A percentile compares a stretch with the other conserved stretches of the same genome.
Conservation (phyloP, 2,329 filamentous ascomycete species). For the Blastomyces gilchristii region DNA sequence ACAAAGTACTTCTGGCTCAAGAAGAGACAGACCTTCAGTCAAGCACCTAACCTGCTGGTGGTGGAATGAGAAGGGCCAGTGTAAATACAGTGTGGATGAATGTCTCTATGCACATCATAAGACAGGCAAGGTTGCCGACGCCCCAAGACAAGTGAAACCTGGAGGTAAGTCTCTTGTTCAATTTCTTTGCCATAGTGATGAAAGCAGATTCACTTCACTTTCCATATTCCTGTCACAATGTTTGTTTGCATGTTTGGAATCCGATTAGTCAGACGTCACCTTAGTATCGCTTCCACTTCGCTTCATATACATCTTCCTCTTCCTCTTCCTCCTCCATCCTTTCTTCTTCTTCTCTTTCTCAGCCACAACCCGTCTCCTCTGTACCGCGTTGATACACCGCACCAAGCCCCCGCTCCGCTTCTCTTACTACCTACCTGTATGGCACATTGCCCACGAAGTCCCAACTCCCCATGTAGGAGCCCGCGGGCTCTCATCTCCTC, state of each 20-base stretch:
- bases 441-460: not conserved
- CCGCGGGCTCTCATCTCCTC: not conserved
- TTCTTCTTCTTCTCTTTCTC: too few relatives aligned
- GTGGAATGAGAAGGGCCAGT: constrained; percentile 19
- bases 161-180: constrained; percentile 12
- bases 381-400: not conserved
- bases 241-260: not conserved
- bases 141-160: constrained; percentile 13
- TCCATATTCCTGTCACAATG: not conserved
- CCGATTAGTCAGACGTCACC: not conserved
- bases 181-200: not conserved
- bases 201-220: not conserved
- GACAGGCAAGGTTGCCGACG: constrained; percentile 16
- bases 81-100: constrained; percentile 16
- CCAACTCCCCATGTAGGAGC: not conserved
- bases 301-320: too few relatives aligned
- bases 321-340: not conserved
- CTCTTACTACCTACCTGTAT: not conserved
- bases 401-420: not conserved
- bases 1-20: not conserved
- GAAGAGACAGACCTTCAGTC: constrained; percentile 13
- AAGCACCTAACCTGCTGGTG: constrained; percentile 25
- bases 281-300: not conserved
- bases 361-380: not conserved
- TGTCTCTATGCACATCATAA: constrained; percentile 23